Base-by-base conservation (phyloP, 768 basidiomycete genomes). In the Auriscalpium vulgare region DNA sequence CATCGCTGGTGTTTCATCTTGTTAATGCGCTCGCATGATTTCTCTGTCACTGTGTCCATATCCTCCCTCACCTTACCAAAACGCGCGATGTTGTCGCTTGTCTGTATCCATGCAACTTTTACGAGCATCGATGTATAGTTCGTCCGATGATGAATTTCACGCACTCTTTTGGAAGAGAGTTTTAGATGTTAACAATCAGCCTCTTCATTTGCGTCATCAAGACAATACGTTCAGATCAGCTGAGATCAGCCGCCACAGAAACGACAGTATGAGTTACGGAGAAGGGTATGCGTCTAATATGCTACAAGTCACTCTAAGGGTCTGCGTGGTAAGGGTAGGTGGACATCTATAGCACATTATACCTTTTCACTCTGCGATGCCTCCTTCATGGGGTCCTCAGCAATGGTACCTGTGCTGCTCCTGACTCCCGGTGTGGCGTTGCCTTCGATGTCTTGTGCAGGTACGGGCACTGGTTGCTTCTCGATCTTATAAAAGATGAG, bases 1-100 rank as follows among this genome's bases (percentile, higher is more conserved):
- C 59, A 37, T 46, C 46, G 11, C 56, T 55, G 51, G 63, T 51
- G 55, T 59, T 51, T 51, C 54, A 55, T 63, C 51, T 56, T 59
- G 55, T 59, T 60, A 56, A 60, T 54, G 47, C 45, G 40, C 36
- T 57, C 60, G 56, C 57, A 57, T 37, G 51, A 49, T 57, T 29
- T 50, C 51, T 55, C n/a, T 50, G 51, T 36, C 47, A 36, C 45
- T 52, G 17, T 57, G 47, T 56, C 47, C 47, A 51, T 50, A 44
- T 51, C 47, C 29, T 54, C 52, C 36, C 51, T 47, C 38, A 23
- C 34, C 43, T 29, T 45, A 21, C 19, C 38, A 53, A 36, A 53
- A n/a, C 16, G 50, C 23, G 11, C 38, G 38, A 51, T 37, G 44
- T 37, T 34, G 16, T 54, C 53, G 29, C 23, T 16, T 54, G 34